Conservation (phyloP, 2,329 filamentous ascomycete genomes). For the Botryotinia calthae region DNA sequence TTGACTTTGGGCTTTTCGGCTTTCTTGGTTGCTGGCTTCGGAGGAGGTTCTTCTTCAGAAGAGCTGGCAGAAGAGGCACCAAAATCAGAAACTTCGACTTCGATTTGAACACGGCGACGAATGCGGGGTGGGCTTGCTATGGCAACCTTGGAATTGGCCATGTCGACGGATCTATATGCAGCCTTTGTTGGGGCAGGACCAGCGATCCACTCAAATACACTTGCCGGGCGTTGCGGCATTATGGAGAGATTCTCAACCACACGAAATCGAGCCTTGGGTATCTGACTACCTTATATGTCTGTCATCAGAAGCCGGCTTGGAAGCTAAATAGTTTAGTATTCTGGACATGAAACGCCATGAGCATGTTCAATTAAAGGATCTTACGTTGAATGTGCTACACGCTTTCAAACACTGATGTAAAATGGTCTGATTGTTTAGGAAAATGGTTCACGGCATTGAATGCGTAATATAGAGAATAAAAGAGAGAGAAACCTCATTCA, state of each 20-base stretch:
- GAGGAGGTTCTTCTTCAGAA: neutral
- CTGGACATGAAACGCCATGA: too few species aligned
- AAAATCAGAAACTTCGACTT: slow-evolving; percentile 9
- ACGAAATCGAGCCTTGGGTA: neutral
- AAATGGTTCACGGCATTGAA: too few species aligned
- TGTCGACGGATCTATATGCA: slow-evolving; percentile 1
- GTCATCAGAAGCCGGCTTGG: neutral
- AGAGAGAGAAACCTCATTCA: neutral
- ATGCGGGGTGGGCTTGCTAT: neutral
- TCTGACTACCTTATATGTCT: neutral
- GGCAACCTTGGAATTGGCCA: neutral
- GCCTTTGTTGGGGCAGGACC: slow-evolving; percentile 1
- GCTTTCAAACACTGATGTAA: neutral
- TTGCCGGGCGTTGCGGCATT: slow-evolving; percentile 14
- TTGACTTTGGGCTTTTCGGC: neutral
- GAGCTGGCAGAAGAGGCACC: neutral
- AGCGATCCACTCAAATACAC: slow-evolving; percentile 8
- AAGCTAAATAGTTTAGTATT: neutral
- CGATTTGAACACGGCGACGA: neutral
- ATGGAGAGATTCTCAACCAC: neutral
- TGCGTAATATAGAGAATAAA: neutral
- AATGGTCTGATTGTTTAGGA: too few species aligned
- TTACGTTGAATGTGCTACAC: neutral
- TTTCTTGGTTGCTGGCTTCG: neutral
- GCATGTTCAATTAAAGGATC: neutral